phyloP scores from a whole-genome alignment of 2,329 filamentous ascomycete species.

The Elsinoe perseae region DNA sequence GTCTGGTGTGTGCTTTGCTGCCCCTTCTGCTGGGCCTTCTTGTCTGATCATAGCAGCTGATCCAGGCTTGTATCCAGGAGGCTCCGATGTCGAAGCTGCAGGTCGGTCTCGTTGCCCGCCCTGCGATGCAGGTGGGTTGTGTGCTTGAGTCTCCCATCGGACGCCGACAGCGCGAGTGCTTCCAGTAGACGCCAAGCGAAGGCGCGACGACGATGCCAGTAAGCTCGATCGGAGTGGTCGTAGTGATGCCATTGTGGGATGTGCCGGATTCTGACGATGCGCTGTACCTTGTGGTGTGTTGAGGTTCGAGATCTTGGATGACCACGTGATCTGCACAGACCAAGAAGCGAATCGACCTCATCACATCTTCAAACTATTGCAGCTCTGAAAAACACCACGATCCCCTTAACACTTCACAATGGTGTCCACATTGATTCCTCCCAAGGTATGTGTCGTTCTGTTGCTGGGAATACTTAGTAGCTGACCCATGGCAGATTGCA shows the following conservation, averaged over 20 bases:
- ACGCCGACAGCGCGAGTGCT: conserved; percentile 10
- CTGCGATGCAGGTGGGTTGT: conserved; percentile 32
- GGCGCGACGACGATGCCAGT: conserved; percentile 24
- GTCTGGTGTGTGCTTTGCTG: conserved; percentile 64
- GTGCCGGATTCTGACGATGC: background rate
- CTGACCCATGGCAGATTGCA: conserved; percentile 54
- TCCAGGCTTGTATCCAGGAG: conserved; percentile 18
- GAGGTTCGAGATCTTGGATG: conserved; percentile 1
- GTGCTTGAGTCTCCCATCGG: conserved; percentile 26
- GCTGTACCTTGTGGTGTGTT: background rate
- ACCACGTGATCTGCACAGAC: conserved; percentile 5
- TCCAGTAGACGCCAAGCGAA: conserved; percentile 15
- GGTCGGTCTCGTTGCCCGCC: conserved; percentile 25
- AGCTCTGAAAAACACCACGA: conserved; percentile 17
- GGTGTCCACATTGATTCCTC: conserved; percentile 89
- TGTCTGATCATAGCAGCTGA: conserved; percentile 41
- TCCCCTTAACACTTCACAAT: conserved; percentile 26
- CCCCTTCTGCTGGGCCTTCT: conserved; percentile 43
- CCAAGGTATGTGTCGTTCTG: conserved; percentile 66
- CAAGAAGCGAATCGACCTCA: background rate
- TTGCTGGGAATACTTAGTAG: no score
- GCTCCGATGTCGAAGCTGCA: conserved; percentile 15
- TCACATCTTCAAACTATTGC: conserved; percentile 16
- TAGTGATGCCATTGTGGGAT: conserved; percentile 33
- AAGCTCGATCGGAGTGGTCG: conserved; percentile 27